Evolutionary conservation across 306 rosid species (phyloP).

Genomic region (Quercus alba): DNA sequence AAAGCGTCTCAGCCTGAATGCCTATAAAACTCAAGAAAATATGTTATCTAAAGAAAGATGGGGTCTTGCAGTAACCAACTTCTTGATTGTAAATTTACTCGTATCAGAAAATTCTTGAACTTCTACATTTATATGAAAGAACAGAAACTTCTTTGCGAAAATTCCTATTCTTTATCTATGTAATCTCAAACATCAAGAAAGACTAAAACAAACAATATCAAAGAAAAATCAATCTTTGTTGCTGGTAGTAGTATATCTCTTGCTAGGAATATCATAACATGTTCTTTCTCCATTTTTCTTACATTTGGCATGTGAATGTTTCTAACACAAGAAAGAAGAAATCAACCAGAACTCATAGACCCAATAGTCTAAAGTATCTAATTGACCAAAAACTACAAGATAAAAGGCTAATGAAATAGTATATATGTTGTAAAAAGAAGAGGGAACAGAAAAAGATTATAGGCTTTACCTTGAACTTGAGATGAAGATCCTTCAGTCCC

Average conservation of each 20-base stretch:
- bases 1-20: conserved; percentile 40
- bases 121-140: neutral
- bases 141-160: neutral
- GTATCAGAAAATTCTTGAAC: neutral
- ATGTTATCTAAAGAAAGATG: neutral
- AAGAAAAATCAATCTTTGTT: neutral
- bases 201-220: too few species aligned
- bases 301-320: neutral
- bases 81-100: neutral
- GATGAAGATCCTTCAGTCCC: conserved; percentile 42
- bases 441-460: neutral
- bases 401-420: neutral
- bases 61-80: too few species aligned
- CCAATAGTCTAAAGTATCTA: neutral
- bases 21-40: conserved; percentile 18
- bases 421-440: neutral
- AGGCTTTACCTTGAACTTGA: conserved; percentile 34
- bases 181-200: neutral
- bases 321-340: neutral
- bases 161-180: neutral
- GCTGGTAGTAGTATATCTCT: neutral
- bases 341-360: neutral
- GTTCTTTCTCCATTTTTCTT: neutral
- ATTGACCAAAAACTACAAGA: neutral
- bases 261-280: neutral